Evolutionary conservation across 2,329 filamentous ascomycete species (phyloP).

Genomic region (Hypoxylon rubiginosum): DNA sequence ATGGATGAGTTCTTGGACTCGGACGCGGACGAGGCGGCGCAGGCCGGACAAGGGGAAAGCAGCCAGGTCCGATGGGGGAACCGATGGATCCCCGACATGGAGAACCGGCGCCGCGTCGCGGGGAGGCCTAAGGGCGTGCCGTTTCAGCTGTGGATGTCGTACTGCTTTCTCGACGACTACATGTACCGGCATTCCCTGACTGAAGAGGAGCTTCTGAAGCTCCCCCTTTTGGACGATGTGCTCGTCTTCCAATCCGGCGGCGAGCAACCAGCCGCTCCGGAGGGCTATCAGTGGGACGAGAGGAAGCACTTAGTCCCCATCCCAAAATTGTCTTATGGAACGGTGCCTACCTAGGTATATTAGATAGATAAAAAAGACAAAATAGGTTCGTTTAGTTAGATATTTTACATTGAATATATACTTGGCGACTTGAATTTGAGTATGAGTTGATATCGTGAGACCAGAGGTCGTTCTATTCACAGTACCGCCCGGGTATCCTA

Average conservation of each 20-base stretch:
- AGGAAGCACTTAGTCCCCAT: constrained; percentile 19
- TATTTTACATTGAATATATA: too few species aligned
- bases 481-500: too few species aligned
- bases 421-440: too few species aligned
- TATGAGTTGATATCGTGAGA: too few species aligned
- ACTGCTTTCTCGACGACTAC: constrained; percentile 38
- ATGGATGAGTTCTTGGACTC: constrained; percentile 38
- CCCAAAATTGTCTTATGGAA: too few species aligned
- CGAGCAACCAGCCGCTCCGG: constrained; percentile 20
- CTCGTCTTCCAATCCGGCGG: constrained; percentile 32
- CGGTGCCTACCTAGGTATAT: neutral
- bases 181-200: constrained; percentile 38
- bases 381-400: too few species aligned
- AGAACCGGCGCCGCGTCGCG: constrained; percentile 23
- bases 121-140: constrained; percentile 30
- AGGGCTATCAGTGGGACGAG: constrained; percentile 36
- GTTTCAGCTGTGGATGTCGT: constrained; percentile 39
- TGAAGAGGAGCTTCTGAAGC: constrained; percentile 21
- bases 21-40: constrained; percentile 10
- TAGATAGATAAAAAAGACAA: too few species aligned
- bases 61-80: constrained; percentile 16
- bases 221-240: constrained; percentile 40
- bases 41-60: neutral
- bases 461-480: too few species aligned
- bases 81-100: constrained; percentile 40